Evolutionary conservation across 1,284 basidiomycete species (phyloP).

Genomic region (Heterobasidion annosum): DNA sequence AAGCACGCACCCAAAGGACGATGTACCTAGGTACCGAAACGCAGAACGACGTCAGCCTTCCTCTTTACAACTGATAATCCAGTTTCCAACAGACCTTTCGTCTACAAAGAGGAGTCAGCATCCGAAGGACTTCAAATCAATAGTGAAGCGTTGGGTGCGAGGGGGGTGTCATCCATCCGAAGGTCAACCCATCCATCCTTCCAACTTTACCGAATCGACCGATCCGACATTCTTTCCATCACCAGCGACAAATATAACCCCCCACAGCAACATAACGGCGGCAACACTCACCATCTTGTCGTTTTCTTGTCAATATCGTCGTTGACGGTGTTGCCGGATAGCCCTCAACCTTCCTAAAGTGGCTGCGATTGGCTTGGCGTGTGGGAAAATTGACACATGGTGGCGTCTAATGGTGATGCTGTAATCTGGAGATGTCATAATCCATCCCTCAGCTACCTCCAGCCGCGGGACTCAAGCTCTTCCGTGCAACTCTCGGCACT

Average conservation of each 20-base stretch:
- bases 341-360: conserved; percentile 6
- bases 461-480: too few species aligned
- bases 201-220: not conserved
- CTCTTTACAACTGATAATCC: not conserved
- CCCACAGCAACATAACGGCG: conserved; percentile 5
- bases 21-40: conserved; percentile 57
- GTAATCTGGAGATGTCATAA: not conserved
- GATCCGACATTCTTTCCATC: not conserved
- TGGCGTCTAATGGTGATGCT: not conserved
- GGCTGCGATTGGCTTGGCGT: conserved; percentile 2
- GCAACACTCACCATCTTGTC: conserved; percentile 25
- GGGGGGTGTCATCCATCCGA: not conserved
- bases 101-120: not conserved
- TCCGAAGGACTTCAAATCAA: not conserved
- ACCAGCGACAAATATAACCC: not conserved
- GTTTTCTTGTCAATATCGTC: conserved; percentile 29
- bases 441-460: too few species aligned
- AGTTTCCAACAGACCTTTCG: conserved; percentile 4
- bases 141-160: not conserved
- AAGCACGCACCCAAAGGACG: conserved; percentile 74
- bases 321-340: conserved; percentile 13
- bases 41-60: conserved; percentile 3
- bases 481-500: too few species aligned
- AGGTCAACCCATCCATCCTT: conserved; percentile 8
- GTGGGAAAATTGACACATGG: conserved; percentile 8